Base-by-base conservation (phyloP, 2,329 filamentous ascomycete species). In the Aspergillus phoenicis region DNA sequence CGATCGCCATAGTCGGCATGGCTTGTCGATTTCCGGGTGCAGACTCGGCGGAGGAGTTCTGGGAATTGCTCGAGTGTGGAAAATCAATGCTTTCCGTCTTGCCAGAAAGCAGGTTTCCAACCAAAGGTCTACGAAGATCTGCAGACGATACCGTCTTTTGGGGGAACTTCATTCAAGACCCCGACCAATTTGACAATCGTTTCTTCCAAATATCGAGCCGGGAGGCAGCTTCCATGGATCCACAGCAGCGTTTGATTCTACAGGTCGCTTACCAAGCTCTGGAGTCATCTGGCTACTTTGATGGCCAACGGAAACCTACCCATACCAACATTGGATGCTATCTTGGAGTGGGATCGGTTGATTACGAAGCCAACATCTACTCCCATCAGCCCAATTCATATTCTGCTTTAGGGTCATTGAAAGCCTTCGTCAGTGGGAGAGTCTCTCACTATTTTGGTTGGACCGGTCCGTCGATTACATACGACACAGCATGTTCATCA, bases 101-200 rank as follows among this genome's bases (percentile, higher is more conserved):
- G 36, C 36, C 36, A 39, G 13, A 13, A 39, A 39, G 15, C 15
- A 39, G 36, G 5, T 39, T 39, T 15, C 36, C 36, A 39, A 39
- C 36, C 36, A 39, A 39, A 39, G 36, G 36, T 11, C 11, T 39
- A 15, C 36, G 36, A 15, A 39, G 36, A 39, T 39, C 36, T 39
- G 10, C 36, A 3, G 36, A 39, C 36, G 11, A 15, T 11, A 15
- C 36, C 10, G 13, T 39, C 11, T 39, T 39, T 15, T 39, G 36
- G 36, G 69, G 68, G 1, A 66, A 66, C 41, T 71, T 70, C 17
- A 28, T 73, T 2, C 17, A 51, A 1, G 62, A 65, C 24, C 13
- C 41, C 3, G 64, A 72, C 28, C 58, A 64, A 1, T 76, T 75
- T 39, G 74, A 76, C 57, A 67, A 74, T 61, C 68, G 67, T 45